Percentiles rank a stretch among this genome's conserved stretches.
Evolutionary conservation across 2,329 filamentous ascomycete species (phyloP).

Genomic region (Albifimbria verrucaria): DNA sequence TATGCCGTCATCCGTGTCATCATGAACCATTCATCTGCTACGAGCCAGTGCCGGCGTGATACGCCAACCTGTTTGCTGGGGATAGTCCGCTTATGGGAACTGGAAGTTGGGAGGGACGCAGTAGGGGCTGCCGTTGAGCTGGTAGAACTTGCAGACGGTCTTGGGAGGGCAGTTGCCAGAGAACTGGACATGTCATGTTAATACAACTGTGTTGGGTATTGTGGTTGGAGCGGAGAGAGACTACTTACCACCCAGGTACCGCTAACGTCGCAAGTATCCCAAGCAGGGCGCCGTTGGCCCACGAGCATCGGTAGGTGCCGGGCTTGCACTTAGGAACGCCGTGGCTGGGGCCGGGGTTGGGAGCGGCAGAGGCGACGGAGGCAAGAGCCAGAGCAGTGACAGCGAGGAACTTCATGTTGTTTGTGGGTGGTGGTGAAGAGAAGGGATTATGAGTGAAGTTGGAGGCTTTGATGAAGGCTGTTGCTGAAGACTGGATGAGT

Average conservation of each 20-base stretch:
- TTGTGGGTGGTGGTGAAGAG: constrained; percentile 4
- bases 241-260: constrained; percentile 30
- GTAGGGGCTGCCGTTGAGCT: constrained; percentile 32
- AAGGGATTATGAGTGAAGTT: constrained; percentile 11
- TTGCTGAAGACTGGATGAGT: neutral
- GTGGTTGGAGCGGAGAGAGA: neutral
- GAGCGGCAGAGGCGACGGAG: constrained; percentile 10
- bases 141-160: constrained; percentile 33
- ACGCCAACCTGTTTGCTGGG: neutral
- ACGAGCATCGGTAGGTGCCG: constrained; percentile 30
- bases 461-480: constrained; percentile 8
- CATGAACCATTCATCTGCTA: no score
- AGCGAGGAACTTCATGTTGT: constrained; percentile 15
- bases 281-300: constrained; percentile 16
- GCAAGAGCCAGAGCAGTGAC: constrained; percentile 8
- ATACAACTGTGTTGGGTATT: neutral
- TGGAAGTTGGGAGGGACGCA: constrained; percentile 30
- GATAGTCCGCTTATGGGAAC: constrained; percentile 15
- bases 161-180: constrained; percentile 32
- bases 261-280: constrained; percentile 29
- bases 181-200: constrained; percentile 16
- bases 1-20: neutral
- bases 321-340: constrained; percentile 22
- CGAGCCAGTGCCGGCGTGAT: no score
- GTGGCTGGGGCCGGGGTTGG: constrained; percentile 4